Evolutionary conservation across 768 basidiomycete genomes (phyloP), one percentile per base, ranked within the genome.

Genomic region (Coprinopsis cinerea): DNA sequence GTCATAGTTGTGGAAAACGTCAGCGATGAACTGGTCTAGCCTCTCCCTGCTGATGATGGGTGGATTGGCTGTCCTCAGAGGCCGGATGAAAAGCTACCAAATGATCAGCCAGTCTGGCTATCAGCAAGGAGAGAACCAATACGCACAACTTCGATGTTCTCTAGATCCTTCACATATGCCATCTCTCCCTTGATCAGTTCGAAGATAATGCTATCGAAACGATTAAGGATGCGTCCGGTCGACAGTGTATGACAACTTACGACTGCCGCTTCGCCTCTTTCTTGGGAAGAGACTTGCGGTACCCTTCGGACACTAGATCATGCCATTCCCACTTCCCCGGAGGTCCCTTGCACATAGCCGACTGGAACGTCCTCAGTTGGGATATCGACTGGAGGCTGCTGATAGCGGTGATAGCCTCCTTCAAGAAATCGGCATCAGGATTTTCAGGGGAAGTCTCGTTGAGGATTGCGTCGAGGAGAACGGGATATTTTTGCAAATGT

Each of bases 131-230:
- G 6, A 17, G 22, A 42, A 27, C 28, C 53, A 15, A 6, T n/a
- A 66, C 81, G 24, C 56, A 93, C 92, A 44, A 70, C 74, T 51
- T 90, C 86, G 44, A 96, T 86, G 47, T 85, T 90, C 64, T 93
- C 88, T 44, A 97, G 67, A 70, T 96, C 94, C 53, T 83, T 88
- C n/a, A 95, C 93, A 63, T 95, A 96, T 22, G 82, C 80, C 92
- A 97, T 97, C 67, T 97, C 93, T 52, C 88, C 88, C 62, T 95
- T 89, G 65, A 97, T 95, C 50, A 96, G 68, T 67, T 97, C 93
- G 59, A 95, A 97, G 41, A 96, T 93, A 56, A 89, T 82, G 43
- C 91, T 93, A 57, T 2, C 27, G 15, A 43, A 44, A 49, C 45
- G 26, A 30, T 15, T 39, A 34, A 48, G 43, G 34, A 27, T 47